Evolutionary conservation across 306 rosid genomes (phyloP), one percentile per base, ranked within the genome.

Genomic region (Adenanthera pavonina): DNA sequence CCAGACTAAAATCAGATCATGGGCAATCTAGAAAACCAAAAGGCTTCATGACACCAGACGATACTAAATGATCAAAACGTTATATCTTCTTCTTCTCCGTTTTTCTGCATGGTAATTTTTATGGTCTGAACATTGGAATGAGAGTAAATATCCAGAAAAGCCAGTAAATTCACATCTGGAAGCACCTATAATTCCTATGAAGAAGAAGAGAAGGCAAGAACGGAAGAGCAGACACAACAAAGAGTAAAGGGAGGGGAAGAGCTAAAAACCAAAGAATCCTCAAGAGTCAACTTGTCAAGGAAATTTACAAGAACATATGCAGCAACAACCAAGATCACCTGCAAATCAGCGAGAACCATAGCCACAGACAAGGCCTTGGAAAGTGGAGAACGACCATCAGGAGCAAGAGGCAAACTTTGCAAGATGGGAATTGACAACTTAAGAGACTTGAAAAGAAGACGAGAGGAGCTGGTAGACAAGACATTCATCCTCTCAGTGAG

Each of bases 261-360:
- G 33, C 3, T 0, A 17, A n/a, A 36, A 38, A 36, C 12, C 4
- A 7, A 35, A 15, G 46, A 35, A 36, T 30, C 71, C 46, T 36
- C 69, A 15, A 17, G 13, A 43, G 25, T 0, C 12, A 66, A 66
- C 25, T 40, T 67, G 12, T 44, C 51, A 8, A 19, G 51, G 15
- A 41, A 67, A 40, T 7, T 16, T 3, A 67, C 4, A 40, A 15
- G 0, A 38, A 30, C 25, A 64, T 5, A 66, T 41, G 36, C 2
- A 40, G 0, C 15, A 17, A 19, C 64, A n/a, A n/a, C 61, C 3
- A 54, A 30, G 15, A 3, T 3, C 34, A 87, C 97, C 91, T 90
- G 95, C 20, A 92, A 95, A 80, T 95, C 95, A 15, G 97, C 97
- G 59, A 95, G 97, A 49, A 93, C 74, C 69, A 95, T 77, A 13